phyloP scores from a whole-genome alignment of 2,329 filamentous ascomycete species.

The Coniochaeta sp. region DNA sequence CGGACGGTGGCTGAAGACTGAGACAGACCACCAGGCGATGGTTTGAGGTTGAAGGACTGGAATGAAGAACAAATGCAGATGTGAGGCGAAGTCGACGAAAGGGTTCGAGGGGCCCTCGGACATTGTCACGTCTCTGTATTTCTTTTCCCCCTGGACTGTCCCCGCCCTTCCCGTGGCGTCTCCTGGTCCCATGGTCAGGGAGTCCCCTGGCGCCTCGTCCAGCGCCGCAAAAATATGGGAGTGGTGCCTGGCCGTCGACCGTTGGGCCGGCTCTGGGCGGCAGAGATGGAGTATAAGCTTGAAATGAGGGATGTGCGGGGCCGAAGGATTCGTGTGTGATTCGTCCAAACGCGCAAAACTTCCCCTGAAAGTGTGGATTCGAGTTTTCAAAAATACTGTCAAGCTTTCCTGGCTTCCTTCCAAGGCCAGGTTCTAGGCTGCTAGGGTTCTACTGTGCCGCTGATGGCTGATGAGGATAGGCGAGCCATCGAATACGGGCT shows the following conservation, averaged over 20 bases:
- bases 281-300: background rate
- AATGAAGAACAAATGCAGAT: background rate
- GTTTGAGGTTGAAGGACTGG: background rate
- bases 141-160: background rate
- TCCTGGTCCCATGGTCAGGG: background rate
- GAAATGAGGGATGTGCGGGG: constrained; percentile 1
- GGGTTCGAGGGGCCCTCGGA: too few species aligned
- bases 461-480: too few species aligned
- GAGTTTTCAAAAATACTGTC: too few species aligned
- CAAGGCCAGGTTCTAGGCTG: too few species aligned
- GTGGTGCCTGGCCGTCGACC: background rate
- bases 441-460: too few species aligned
- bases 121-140: background rate
- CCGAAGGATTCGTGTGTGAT: background rate
- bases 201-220: background rate
- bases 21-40: constrained; percentile 23
- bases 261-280: background rate
- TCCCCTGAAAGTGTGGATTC: background rate
- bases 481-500: too few species aligned
- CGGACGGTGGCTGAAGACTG: constrained; percentile 24
- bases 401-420: too few species aligned
- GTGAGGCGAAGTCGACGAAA: background rate
- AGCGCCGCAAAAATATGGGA: background rate
- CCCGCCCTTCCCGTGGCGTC: background rate
- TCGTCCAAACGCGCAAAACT: background rate